Evolutionary conservation across 148 eudicot species (phyloP).

Genomic region (Cornus florida): DNA sequence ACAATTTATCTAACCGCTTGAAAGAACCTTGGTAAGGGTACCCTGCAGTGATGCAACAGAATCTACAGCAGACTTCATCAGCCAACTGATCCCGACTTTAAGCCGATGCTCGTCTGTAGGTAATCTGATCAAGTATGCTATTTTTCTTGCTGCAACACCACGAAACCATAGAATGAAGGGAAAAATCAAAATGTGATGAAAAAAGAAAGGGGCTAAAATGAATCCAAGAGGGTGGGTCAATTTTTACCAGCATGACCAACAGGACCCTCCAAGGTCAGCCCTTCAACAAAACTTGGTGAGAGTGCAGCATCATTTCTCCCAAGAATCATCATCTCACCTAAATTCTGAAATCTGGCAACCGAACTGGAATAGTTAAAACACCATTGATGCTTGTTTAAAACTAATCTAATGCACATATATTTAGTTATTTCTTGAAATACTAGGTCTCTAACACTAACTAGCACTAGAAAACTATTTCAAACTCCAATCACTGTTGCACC

Average conservation of each 20-base stretch:
- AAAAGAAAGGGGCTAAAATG: not conserved
- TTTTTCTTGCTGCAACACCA: slow-evolving; percentile 74
- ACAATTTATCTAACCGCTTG: slow-evolving; percentile 37
- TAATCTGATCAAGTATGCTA: slow-evolving; percentile 80
- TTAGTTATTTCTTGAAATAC: not conserved
- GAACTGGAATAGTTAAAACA: slow-evolving; percentile 1
- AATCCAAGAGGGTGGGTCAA: not conserved
- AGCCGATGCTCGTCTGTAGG: slow-evolving; percentile 92
- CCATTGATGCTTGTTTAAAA: not conserved
- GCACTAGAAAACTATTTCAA: not conserved
- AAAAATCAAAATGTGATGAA: not conserved
- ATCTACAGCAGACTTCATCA: slow-evolving; percentile 82
- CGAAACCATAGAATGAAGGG: not conserved
- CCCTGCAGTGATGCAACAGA: slow-evolving; percentile 67
- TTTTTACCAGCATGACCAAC: slow-evolving; percentile 80
- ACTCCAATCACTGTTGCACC: not conserved
- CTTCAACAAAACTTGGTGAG: slow-evolving; percentile 82
- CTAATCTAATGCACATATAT: not conserved
- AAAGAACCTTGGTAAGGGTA: slow-evolving; percentile 60
- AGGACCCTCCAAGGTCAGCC: slow-evolving; percentile 87
- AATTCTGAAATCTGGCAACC: slow-evolving; percentile 70
- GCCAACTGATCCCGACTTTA: slow-evolving; percentile 96
- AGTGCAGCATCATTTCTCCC: slow-evolving; percentile 89
- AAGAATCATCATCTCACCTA: slow-evolving; percentile 98
- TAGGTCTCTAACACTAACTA: not conserved